Evolutionary conservation across 805 yeast genomes (phyloP).

Genomic region (Spathaspora arborariae): DNA sequence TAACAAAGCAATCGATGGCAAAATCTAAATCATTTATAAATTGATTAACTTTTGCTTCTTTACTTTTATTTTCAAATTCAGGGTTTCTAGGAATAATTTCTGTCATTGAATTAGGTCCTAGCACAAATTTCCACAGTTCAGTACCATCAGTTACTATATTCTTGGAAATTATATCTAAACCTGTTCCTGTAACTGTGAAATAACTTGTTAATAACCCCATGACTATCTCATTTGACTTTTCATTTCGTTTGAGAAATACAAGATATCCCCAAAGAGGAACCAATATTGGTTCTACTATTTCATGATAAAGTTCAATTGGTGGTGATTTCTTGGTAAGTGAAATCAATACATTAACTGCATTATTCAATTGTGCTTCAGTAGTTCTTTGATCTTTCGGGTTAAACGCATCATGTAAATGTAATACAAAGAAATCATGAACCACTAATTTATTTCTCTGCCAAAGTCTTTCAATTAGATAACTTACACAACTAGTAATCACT

Average conservation of each 20-base stretch:
- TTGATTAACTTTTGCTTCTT: conserved; percentile 23
- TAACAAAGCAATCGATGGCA: conserved; percentile 24
- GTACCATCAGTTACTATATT: conserved; percentile 28
- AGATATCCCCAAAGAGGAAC: conserved; percentile 44
- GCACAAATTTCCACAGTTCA: conserved; percentile 36
- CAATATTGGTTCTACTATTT: conserved; percentile 28
- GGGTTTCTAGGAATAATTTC: conserved; percentile 19
- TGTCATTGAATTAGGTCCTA: conserved; percentile 38
- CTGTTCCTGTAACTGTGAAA: conserved; percentile 20
- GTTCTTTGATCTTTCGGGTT: conserved; percentile 34
- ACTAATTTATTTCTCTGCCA: conserved; percentile 49
- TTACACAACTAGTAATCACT: conserved; percentile 50
- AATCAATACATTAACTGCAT: conserved; percentile 60
- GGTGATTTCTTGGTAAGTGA: conserved; percentile 49
- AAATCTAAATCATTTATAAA: conserved; percentile 28
- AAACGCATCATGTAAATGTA: conserved; percentile 43
- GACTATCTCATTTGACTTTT: conserved; percentile 32
- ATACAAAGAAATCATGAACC: conserved; percentile 56
- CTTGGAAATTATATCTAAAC: conserved; percentile 28
- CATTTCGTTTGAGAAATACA: conserved; percentile 26
- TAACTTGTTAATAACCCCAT: conserved; percentile 36
- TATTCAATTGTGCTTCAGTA: conserved; percentile 51
- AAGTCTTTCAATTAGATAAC: conserved; percentile 50
- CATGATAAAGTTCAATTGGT: conserved; percentile 19
- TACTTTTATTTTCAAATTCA: conserved; percentile 4